Evolutionary conservation across 257 asterid species (phyloP).

Genomic region (Ajuga chamaepitys): DNA sequence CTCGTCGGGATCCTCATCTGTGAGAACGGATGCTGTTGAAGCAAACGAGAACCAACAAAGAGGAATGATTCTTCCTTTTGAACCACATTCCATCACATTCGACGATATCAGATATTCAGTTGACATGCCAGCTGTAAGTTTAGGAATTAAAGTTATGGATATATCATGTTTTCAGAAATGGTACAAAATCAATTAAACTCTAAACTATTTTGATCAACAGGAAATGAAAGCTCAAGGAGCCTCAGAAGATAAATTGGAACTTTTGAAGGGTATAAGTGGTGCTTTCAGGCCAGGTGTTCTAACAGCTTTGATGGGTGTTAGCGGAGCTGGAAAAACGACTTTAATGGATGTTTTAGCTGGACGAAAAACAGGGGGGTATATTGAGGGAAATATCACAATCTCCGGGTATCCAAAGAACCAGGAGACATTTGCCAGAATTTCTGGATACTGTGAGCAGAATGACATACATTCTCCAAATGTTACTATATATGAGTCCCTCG

Average conservation of each 20-base stretch:
- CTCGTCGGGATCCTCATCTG: conserved; percentile 19
- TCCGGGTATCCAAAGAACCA: conserved; percentile 45
- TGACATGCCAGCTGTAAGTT: conserved; percentile 75
- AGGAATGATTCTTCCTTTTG: conserved; percentile 93
- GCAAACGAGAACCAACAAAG: conserved; percentile 23
- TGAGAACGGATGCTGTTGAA: conserved; percentile 25
- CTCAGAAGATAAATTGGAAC: conserved; percentile 30
- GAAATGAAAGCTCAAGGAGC: conserved; percentile 47
- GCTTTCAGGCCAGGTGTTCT: conserved; percentile 55
- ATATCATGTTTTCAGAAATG: no score
- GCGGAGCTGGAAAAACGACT: conserved; percentile 62
- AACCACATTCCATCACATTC: conserved; percentile 77
- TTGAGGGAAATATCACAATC: conserved; percentile 43
- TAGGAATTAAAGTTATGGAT: not conserved
- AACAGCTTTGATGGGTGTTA: conserved; percentile 58
- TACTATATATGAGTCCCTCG: conserved; percentile 26
- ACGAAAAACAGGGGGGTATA: conserved; percentile 52
- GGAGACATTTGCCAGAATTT: conserved; percentile 24
- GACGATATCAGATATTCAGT: conserved; percentile 67
- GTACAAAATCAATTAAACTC: not conserved
- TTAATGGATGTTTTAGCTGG: conserved; percentile 56
- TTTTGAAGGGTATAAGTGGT: conserved; percentile 43
- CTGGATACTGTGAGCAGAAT: conserved; percentile 30
- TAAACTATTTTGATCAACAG: conserved; percentile 10
- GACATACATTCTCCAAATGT: conserved; percentile 30